Conservation (phyloP, 345 rosid genomes). For the Citrus inodora region DNA sequence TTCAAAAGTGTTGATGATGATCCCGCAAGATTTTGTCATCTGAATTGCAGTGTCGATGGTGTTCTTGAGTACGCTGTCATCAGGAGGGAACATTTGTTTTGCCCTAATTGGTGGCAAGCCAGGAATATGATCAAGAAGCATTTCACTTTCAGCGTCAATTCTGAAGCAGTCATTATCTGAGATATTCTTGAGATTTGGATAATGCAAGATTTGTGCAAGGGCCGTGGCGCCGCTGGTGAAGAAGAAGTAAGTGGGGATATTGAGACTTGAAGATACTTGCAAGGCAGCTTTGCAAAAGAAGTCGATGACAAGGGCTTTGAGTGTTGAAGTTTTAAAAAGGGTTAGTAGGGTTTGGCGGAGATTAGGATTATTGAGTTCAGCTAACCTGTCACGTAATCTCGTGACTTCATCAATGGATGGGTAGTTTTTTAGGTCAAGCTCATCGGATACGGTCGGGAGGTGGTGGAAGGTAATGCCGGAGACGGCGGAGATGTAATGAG, state of each 20-base stretch:
- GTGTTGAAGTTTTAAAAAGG: constrained; percentile 9
- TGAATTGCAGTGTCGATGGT: constrained; percentile 13
- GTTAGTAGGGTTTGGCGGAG: constrained; percentile 12
- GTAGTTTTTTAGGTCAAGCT: neutral
- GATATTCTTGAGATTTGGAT: no score
- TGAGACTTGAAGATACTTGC: constrained; percentile 16
- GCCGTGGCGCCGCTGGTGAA: constrained; percentile 16
- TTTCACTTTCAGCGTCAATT: constrained; percentile 8
- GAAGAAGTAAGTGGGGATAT: constrained; percentile 31
- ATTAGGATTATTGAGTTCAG: constrained; percentile 17
- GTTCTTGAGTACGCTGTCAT: neutral
- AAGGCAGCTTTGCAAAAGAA: constrained; percentile 25
- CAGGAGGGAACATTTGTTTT: neutral
- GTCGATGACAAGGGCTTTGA: constrained; percentile 32
- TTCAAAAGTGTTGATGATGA: constrained; percentile 34
- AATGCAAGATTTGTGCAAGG: no score
- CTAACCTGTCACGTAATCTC: constrained; percentile 1
- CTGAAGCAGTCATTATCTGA: constrained; percentile 3
- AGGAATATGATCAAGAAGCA: no score
- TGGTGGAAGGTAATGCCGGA: constrained; percentile 26
- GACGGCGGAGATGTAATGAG: constrained; percentile 9
- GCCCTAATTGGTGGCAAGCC: neutral
- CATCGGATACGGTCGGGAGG: constrained; percentile 17
- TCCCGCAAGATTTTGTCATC: constrained; percentile 24
- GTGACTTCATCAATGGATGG: neutral